These are phyloP conservation scores for Fusarium anguioides DNA, from an alignment of 2,329 filamentous ascomycete species.

Conservation along the genomic window DNA sequence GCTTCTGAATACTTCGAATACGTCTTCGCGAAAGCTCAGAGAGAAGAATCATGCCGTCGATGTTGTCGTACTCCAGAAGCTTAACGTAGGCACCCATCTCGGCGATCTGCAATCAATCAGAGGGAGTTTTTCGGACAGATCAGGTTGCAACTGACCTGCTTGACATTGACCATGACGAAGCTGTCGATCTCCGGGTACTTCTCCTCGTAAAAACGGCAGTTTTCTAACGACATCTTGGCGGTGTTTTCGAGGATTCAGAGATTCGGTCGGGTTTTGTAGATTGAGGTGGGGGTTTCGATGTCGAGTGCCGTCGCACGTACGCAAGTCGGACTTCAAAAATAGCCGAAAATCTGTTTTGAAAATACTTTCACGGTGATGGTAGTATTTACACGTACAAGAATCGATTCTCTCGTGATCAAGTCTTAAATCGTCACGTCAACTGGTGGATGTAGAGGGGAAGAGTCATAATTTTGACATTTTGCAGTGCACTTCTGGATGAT, in stretches of 20 bases:
- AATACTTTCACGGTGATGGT: neutral
- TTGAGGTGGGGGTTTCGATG: conserved; percentile 49
- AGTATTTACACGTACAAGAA: conserved; percentile 14
- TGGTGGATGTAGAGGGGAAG: conserved; percentile 45
- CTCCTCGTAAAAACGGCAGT: conserved; percentile 97
- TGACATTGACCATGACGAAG: conserved; percentile 99
- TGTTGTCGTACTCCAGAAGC: conserved; percentile 99
- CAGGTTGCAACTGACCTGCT: conserved; percentile 74
- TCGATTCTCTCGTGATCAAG: conserved; percentile 33
- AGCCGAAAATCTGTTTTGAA: conserved; percentile 16
- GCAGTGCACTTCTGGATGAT: conserved; percentile 47
- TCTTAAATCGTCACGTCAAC: conserved; percentile 42
- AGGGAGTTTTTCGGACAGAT: conserved; percentile 20
- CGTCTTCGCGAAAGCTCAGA: conserved; percentile 97
- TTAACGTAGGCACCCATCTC: conserved; percentile 99
- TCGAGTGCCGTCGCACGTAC: conserved; percentile 42
- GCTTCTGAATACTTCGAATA: conserved; percentile 98
- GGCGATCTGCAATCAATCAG: conserved; percentile 75
- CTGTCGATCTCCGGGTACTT: conserved; percentile 96
- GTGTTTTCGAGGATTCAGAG: conserved; percentile 48
- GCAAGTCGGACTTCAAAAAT: conserved; percentile 33
- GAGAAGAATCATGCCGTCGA: conserved; percentile 99
- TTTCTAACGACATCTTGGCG: conserved; percentile 91
- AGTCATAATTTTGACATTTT: conserved; percentile 61
- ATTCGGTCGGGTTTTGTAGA: conserved; percentile 41